These are phyloP conservation scores for Fomitopsis pulvina DNA, from an alignment of 768 basidiomycete genomes.

Conservation along the genomic window DNA sequence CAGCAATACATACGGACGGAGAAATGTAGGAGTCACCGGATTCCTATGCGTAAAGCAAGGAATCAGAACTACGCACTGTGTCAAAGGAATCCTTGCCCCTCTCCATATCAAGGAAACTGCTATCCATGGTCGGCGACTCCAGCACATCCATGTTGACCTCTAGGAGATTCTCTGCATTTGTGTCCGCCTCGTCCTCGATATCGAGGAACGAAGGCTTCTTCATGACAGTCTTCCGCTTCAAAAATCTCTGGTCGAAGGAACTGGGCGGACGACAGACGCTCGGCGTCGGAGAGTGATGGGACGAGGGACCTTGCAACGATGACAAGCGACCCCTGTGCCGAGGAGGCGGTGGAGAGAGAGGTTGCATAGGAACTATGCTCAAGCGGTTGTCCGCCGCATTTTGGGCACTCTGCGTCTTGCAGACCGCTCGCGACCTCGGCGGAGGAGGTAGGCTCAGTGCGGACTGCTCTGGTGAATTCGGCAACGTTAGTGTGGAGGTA, in stretches of 20 bases:
- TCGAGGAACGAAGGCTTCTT: slow-evolving; percentile 70
- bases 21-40: background rate
- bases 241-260: slow-evolving; percentile 19
- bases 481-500: slow-evolving; percentile 15
- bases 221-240: slow-evolving; percentile 42
- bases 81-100: slow-evolving; percentile 34
- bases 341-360: slow-evolving; percentile 32
- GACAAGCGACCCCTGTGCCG: slow-evolving; percentile 2
- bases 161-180: slow-evolving; percentile 9
- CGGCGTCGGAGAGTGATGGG: background rate
- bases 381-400: slow-evolving; percentile 7
- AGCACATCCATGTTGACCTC: slow-evolving; percentile 2
- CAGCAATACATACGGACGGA: slow-evolving; percentile 3
- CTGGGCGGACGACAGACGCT: slow-evolving; percentile 19
- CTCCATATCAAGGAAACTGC: slow-evolving; percentile 36
- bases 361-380: slow-evolving; percentile 26
- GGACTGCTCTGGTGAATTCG: slow-evolving; percentile 26
- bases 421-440: slow-evolving; percentile 31
- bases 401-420: slow-evolving; percentile 11
- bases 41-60: slow-evolving; percentile 22
- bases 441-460: slow-evolving; percentile 42
- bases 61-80: slow-evolving; percentile 25
- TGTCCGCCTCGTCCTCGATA: slow-evolving; percentile 37
- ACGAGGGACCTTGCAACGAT: background rate
- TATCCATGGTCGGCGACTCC: slow-evolving; percentile 17